These are phyloP conservation scores for Saturnispora saitoi DNA, from an alignment of 805 yeast genomes.

Conservation along the genomic window DNA sequence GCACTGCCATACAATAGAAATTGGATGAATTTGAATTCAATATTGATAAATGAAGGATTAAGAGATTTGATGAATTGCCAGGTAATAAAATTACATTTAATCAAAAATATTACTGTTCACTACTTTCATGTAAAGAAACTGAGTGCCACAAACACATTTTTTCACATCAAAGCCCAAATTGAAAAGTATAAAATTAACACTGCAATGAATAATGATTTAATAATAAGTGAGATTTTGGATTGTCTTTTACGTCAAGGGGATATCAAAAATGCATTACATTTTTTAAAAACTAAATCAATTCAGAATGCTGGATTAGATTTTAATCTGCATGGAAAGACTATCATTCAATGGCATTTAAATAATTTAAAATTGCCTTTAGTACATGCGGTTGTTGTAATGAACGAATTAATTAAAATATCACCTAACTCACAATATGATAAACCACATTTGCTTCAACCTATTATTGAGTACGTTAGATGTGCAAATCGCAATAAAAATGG, in stretches of 20 bases:
- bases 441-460: not conserved
- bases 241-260: not conserved
- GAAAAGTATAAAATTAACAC: not conserved
- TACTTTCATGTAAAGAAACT: not conserved
- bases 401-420: not conserved
- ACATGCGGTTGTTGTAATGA: constrained; percentile 1
- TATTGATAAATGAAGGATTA: constrained; percentile 4
- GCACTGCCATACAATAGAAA: constrained; percentile 2
- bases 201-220: not conserved
- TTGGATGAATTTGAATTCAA: constrained; percentile 2
- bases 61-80: not conserved
- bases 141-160: not conserved
- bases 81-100: not conserved
- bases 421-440: not conserved
- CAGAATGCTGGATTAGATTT: not conserved
- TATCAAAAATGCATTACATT: not conserved
- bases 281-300: not conserved
- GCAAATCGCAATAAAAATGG: not conserved
- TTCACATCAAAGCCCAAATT: not conserved
- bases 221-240: not conserved
- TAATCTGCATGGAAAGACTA: not conserved
- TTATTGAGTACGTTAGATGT: not conserved
- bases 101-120: not conserved
- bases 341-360: not conserved
- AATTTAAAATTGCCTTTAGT: not conserved